A percentile compares a stretch with the other conserved stretches of the same genome.
Conservation (phyloP, 2,329 filamentous ascomycete genomes). For the Emergomyces pasteurianus region DNA sequence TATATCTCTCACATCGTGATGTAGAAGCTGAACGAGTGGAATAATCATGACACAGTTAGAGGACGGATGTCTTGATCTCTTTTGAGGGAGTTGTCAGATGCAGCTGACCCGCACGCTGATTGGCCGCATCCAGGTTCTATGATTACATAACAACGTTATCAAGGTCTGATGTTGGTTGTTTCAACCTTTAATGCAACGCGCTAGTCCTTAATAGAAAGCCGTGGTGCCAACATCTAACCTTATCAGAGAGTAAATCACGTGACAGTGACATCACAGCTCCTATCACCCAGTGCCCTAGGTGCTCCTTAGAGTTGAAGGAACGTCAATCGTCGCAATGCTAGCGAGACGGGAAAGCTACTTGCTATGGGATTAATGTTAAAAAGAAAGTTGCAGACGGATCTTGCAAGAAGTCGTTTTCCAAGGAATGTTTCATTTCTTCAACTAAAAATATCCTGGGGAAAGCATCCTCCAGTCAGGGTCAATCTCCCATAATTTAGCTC, state of each 20-base stretch:
- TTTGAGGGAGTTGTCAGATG: background rate
- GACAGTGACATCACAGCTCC: background rate
- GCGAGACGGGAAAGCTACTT: background rate
- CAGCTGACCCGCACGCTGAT: background rate
- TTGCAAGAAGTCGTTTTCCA: background rate
- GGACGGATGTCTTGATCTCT: background rate
- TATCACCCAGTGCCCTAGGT: no score
- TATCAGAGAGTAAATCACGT: background rate
- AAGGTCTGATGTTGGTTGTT: no score
- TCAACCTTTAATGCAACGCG: no score
- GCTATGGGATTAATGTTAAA: background rate
- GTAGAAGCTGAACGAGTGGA: background rate
- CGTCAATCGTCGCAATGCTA: background rate
- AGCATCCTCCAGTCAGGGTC: background rate
- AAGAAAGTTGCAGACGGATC: background rate
- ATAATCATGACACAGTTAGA: background rate
- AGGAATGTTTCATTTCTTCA: background rate
- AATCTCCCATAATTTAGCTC: background rate
- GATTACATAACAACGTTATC: background rate
- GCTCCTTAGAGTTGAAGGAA: no score
- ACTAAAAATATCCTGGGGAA: background rate
- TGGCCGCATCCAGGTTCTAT: background rate
- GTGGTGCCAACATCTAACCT: no score
- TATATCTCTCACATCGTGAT: background rate
- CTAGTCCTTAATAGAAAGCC: no score